Conservation (phyloP, 352 stramenopile genomes). For the Globisporangium polare region DNA sequence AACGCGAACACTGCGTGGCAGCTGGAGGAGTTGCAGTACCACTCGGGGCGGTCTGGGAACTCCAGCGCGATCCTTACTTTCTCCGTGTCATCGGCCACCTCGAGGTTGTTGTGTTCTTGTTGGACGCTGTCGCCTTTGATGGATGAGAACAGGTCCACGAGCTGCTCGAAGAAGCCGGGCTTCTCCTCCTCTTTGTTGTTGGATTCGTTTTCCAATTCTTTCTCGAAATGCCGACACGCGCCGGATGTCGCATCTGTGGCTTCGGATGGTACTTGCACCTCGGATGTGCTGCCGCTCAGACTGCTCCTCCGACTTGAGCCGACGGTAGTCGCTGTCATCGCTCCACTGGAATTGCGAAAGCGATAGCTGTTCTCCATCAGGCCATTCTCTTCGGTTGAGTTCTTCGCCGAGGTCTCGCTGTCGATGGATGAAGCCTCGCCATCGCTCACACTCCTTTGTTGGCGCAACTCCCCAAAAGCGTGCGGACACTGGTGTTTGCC, state of each 20-base stretch:
- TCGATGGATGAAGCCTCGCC: slow-evolving; percentile 5
- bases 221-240: slow-evolving; percentile 7
- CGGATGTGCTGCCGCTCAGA: slow-evolving; percentile 7
- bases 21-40: slow-evolving; percentile 64
- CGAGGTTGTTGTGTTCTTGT: slow-evolving; percentile 1
- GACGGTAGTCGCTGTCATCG: slow-evolving; percentile 8
- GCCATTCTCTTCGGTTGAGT: neutral
- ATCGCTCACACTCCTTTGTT: neutral
- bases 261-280: neutral
- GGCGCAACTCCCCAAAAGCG: slow-evolving; percentile 6
- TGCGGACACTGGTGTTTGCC: slow-evolving; percentile 60
- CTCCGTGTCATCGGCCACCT: neutral
- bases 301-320: slow-evolving; percentile 14
- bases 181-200: neutral
- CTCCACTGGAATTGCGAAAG: slow-evolving; percentile 12
- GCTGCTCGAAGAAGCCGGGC: neutral
- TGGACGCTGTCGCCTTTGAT: neutral
- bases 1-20: slow-evolving; percentile 70
- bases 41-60: slow-evolving; percentile 59
- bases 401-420: neutral
- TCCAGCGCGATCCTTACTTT: slow-evolving; percentile 22
- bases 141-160: slow-evolving; percentile 7
- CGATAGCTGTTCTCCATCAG: slow-evolving; percentile 11
- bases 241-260: neutral
- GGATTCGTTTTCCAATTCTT: too few species aligned